Conservation (phyloP, 306 rosid genomes). For the Erythrophleum fordii region DNA sequence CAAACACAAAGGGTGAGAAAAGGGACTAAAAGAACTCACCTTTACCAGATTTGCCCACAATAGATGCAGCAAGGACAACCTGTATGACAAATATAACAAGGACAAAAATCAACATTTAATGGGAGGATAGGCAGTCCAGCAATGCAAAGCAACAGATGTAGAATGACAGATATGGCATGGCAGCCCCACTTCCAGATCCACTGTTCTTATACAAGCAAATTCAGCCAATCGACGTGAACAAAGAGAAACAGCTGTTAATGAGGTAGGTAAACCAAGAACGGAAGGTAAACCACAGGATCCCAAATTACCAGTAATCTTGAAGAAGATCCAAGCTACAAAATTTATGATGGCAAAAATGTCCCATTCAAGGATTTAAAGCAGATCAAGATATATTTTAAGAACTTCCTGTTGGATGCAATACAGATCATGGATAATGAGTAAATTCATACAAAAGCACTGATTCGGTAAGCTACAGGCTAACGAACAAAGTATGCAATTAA, state of each 20-base stretch:
- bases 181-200: constrained; percentile 14
- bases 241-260: not conserved
- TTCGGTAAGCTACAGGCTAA: not conserved
- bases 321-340: not conserved
- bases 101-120: constrained; percentile 14
- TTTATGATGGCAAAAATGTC: not conserved
- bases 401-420: not conserved
- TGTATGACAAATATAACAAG: constrained; percentile 38
- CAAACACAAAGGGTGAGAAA: not conserved
- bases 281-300: not conserved
- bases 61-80: constrained; percentile 97
- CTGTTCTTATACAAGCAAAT: constrained; percentile 16
- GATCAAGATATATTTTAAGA: not conserved
- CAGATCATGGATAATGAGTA: constrained; percentile 32
- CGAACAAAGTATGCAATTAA: constrained; percentile 1
- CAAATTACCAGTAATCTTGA: constrained; percentile 18
- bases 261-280: not conserved
- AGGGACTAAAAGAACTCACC: constrained; percentile 55
- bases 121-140: not conserved
- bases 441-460: constrained; percentile 11
- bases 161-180: not conserved
- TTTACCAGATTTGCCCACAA: constrained; percentile 90
- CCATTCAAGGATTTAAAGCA: constrained; percentile 6
- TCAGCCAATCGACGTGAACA: not conserved
- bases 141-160: not conserved